phyloP scores from a whole-genome alignment of 352 stramenopile species.

The Phytopythium boreale region DNA sequence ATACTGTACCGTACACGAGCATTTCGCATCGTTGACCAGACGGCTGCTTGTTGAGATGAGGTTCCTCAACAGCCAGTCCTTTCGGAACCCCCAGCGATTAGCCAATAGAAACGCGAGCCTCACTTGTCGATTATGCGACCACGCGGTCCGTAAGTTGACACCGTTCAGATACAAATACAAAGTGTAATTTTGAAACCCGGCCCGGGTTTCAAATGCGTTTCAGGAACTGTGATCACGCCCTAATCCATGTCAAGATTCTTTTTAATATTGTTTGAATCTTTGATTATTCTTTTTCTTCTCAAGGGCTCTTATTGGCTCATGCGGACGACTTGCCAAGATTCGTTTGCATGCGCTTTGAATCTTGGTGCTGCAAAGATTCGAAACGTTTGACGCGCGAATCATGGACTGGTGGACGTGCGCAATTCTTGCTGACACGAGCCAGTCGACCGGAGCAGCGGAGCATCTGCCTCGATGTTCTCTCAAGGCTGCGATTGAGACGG shows the following conservation, averaged over 20 bases:
- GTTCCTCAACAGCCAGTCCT: conserved; percentile 4
- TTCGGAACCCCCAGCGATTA: conserved; percentile 3
- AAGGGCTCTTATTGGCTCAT: neutral
- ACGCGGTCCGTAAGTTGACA: no score
- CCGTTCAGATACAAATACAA: neutral
- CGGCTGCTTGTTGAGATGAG: neutral
- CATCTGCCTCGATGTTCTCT: neutral
- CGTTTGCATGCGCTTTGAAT: neutral
- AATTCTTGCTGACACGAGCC: neutral
- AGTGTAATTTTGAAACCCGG: neutral
- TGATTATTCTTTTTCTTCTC: neutral
- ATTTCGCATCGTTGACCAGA: neutral
- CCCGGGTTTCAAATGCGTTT: neutral
- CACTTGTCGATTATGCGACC: neutral
- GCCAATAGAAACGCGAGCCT: neutral
- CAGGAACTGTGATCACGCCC: neutral
- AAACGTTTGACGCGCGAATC: conserved; percentile 2
- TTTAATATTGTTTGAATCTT: neutral
- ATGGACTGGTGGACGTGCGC: neutral
- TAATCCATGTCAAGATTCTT: neutral
- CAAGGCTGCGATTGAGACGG: neutral
- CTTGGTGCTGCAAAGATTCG: neutral
- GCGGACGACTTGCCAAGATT: neutral
- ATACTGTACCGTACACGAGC: neutral
- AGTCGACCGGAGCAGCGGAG: neutral